Evolutionary conservation across 1,284 basidiomycete species (phyloP).

Genomic region (Ceratobasidium sp.): DNA sequence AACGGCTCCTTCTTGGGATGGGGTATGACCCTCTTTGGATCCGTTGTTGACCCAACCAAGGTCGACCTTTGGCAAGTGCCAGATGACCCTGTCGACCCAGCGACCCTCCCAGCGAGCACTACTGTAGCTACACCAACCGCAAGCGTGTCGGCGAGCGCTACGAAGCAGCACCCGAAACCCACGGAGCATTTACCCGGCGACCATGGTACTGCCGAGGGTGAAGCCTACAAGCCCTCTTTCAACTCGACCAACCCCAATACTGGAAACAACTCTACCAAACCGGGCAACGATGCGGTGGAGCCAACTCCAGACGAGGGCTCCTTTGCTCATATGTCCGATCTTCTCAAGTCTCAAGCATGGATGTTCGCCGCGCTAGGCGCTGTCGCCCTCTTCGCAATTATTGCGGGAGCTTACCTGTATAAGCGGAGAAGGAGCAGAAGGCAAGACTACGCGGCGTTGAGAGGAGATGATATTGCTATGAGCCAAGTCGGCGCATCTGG

Average conservation of each 20-base stretch:
- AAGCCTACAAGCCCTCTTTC: slow-evolving; percentile 76
- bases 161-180: slow-evolving; percentile 82
- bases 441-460: slow-evolving; percentile 76
- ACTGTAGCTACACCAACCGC: slow-evolving; percentile 52
- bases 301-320: slow-evolving; percentile 84
- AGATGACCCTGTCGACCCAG: slow-evolving; percentile 56
- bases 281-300: background rate
- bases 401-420: slow-evolving; percentile 77
- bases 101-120: slow-evolving; percentile 54
- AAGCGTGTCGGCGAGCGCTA: slow-evolving; percentile 56
- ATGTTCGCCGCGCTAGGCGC: slow-evolving; percentile 83
- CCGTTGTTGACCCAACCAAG: slow-evolving; percentile 78
- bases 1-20: slow-evolving; percentile 91
- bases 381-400: slow-evolving; percentile 78
- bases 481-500: slow-evolving; percentile 64
- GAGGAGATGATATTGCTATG: slow-evolving; percentile 82
- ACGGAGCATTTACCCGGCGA: slow-evolving; percentile 90
- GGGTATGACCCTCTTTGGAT: slow-evolving; percentile 95
- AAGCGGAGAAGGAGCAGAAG: slow-evolving; percentile 68
- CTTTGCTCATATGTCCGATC: slow-evolving; percentile 84
- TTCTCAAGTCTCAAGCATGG: slow-evolving; percentile 85
- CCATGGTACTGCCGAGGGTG: slow-evolving; percentile 79
- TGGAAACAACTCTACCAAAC: slow-evolving; percentile 49
- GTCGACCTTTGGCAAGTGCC: slow-evolving; percentile 68
- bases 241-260: slow-evolving; percentile 51